Evolutionary conservation across 2,329 filamentous ascomycete species (phyloP).

Genomic region (Rachicladosporium sp.): DNA sequence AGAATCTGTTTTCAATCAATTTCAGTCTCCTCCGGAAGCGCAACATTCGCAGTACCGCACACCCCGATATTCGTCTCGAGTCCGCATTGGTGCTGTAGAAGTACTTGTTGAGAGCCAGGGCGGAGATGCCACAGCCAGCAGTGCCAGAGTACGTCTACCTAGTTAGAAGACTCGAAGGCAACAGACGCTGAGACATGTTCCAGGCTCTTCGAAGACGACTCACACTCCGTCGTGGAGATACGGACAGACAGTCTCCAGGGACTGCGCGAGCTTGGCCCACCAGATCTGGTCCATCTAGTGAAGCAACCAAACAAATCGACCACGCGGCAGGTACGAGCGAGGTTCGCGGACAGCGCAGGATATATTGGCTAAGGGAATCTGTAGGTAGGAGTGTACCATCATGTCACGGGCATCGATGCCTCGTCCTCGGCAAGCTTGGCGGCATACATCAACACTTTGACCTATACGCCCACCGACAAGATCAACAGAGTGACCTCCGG

Average conservation of each 20-base stretch:
- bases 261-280: conserved; percentile 85
- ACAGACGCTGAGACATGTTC: conserved; percentile 15
- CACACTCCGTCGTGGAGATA: conserved; percentile 83
- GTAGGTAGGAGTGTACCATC: conserved; percentile 87
- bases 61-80: too few species aligned
- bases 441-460: conserved; percentile 96
- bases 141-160: conserved; percentile 21
- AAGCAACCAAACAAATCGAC: conserved; percentile 55
- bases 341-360: too few species aligned
- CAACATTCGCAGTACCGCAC: too few species aligned
- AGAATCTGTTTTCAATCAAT: too few species aligned
- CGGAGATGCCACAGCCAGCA: conserved; percentile 3
- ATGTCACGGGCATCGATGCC: conserved; percentile 93
- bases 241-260: conserved; percentile 78
- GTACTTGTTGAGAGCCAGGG: too few species aligned
- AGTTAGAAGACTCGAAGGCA: neutral
- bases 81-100: too few species aligned
- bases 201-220: conserved; percentile 86
- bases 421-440: conserved; percentile 94
- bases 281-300: conserved; percentile 87
- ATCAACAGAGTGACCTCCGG: conserved; percentile 85
- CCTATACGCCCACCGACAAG: conserved; percentile 75
- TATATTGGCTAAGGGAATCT: conserved; percentile 8
- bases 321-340: conserved; percentile 45
- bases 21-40: too few species aligned